Percentiles rank a stretch among this genome's conserved stretches.
phyloP scores from a whole-genome alignment of 169 alveolate genomes.

The Eimeria acervulina region DNA sequence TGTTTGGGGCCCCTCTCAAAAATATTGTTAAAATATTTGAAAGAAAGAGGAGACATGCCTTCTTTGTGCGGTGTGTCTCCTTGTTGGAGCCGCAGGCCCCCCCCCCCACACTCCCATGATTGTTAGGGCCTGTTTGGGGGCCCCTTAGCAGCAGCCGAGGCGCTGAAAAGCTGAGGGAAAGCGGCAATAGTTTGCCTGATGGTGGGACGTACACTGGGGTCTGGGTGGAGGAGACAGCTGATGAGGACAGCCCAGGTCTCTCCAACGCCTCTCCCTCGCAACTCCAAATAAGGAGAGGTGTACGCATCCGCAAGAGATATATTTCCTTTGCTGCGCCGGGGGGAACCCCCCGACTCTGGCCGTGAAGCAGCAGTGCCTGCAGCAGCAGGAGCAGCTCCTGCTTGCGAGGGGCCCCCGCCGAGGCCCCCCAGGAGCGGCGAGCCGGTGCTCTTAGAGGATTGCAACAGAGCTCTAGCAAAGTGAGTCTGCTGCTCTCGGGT shows the following conservation, averaged over 20 bases:
- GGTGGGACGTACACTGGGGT: neutral
- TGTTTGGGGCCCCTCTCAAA: neutral
- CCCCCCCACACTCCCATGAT: too few species aligned
- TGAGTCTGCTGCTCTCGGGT: slow-evolving; percentile 3
- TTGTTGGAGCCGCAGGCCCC: neutral
- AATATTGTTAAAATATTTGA: neutral
- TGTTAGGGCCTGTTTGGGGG: neutral
- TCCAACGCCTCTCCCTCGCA: neutral
- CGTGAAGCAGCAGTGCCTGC: neutral
- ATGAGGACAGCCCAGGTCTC: neutral
- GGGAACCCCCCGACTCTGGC: neutral
- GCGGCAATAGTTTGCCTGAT: neutral
- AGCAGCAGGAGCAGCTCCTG: neutral
- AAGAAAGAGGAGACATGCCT: neutral
- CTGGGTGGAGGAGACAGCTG: slow-evolving; percentile 27
- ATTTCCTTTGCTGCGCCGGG: neutral
- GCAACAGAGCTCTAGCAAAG: neutral
- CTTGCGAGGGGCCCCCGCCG: neutral
- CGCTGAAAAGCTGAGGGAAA: neutral
- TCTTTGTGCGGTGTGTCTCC: neutral
- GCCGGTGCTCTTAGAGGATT: neutral
- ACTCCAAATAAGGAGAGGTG: neutral
- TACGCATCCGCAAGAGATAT: neutral
- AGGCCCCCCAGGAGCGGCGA: neutral
- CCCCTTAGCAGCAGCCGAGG: neutral